Evolutionary conservation across 768 basidiomycete genomes (phyloP), one percentile per base, ranked within the genome.

Genomic region (Dacryopinax spathularia): DNA sequence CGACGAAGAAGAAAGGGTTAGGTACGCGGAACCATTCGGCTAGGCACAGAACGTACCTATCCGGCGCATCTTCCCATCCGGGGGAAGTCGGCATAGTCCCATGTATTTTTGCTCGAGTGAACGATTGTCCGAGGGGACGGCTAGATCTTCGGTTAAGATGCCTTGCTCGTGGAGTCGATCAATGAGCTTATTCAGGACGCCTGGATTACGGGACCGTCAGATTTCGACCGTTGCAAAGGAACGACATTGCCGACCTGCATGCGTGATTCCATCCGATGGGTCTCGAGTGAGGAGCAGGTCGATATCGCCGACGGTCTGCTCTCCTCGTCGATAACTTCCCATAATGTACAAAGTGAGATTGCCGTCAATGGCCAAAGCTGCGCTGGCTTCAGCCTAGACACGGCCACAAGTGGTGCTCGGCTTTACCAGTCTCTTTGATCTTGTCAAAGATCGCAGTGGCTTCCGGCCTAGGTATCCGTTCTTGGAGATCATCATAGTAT

Each of bases 281-380:
- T 83, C 79, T 3, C 91, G 83, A 1, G 90, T 91, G 66, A 97
- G 84, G 63, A 96, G 72, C 56, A 96, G 84, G 72, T 97, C 93
- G 64, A 97, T 89, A 71, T 96, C 94, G 1, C 94, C 94, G 63
- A 89, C 93, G 62, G 85, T 84, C 0, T 60, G 41, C 20, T 66
- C 69, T 60, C 66, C 82, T 87, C 89, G 79, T 68, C 93, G 76
- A 72, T 86, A 97, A 66, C 89, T 91, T 0, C 93, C 94, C 93
- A 95, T 94, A 59, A 94, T 86, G 60, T 92, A 85, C 10, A 96
- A 74, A 69, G 82, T 84, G 27, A 94, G 70, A 61, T 82, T 81
- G 4, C 81, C 75, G 69, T 94, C 92, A 33, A 95, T 78, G 1
- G 73, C 74, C 10, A 88, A 77, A 1, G 89, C 91, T 91, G 65